Percentiles rank a stretch among this genome's conserved stretches.
Conservation (phyloP, 192 early-diverging fungal genomes). For the Diversispora epigaea region DNA sequence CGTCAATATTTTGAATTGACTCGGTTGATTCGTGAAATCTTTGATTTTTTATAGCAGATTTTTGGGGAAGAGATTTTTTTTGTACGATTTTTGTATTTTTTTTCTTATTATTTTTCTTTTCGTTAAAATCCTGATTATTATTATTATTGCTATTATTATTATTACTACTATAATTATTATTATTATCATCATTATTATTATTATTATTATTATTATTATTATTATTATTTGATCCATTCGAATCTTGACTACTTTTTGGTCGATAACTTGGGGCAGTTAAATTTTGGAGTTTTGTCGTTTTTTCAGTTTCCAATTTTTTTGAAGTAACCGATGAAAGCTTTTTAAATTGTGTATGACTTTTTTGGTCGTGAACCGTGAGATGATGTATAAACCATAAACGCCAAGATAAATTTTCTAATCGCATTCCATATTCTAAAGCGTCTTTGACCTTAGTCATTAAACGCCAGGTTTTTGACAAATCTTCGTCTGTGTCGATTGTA, state of each 20-base stretch:
- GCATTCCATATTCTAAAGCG: slow-evolving; percentile 75
- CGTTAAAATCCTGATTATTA: too few species aligned
- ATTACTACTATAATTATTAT: background rate
- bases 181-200: background rate
- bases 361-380: slow-evolving; percentile 52
- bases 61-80: too few species aligned
- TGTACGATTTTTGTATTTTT: too few species aligned
- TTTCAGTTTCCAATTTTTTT: slow-evolving; percentile 55
- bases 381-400: slow-evolving; percentile 80
- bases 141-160: background rate
- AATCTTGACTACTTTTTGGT: background rate
- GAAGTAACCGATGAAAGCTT: slow-evolving; percentile 61
- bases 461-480: slow-evolving; percentile 75
- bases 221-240: background rate
- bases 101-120: too few species aligned
- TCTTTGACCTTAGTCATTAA: slow-evolving; percentile 86
- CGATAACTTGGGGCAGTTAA: slow-evolving; percentile 21
- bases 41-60: too few species aligned
- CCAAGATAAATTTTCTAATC: slow-evolving; percentile 85
- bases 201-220: background rate
- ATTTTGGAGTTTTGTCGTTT: slow-evolving; percentile 18
- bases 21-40: too few species aligned
- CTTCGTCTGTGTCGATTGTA: slow-evolving; percentile 70
- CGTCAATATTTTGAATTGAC: background rate
- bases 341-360: slow-evolving; percentile 46